These are phyloP conservation scores for Phyllosticta citrichinensis DNA, from an alignment of 2,329 filamentous ascomycete genomes.

Conservation along the genomic window DNA sequence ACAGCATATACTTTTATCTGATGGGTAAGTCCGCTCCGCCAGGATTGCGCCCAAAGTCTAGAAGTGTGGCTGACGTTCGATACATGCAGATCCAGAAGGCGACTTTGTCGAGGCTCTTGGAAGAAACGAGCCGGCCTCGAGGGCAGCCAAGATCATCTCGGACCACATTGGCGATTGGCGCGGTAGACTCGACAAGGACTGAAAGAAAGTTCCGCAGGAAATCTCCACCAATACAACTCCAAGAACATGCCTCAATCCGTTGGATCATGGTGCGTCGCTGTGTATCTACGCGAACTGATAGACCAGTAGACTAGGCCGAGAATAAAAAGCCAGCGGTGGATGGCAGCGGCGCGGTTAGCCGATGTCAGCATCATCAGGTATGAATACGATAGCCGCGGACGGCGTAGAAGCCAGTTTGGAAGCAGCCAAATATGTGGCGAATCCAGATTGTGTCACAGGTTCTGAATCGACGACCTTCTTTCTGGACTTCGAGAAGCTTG, in stretches of 20 bases:
- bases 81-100: slow-evolving; percentile 67
- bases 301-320: neutral
- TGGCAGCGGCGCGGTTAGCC: neutral
- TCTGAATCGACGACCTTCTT: neutral
- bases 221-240: neutral
- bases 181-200: slow-evolving; percentile 41
- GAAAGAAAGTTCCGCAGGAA: neutral
- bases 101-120: slow-evolving; percentile 97
- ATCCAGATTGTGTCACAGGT: neutral
- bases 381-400: neutral
- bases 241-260: neutral
- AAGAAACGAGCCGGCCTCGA: slow-evolving; percentile 81
- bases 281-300: neutral
- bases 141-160: slow-evolving; percentile 72
- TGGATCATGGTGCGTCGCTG: neutral
- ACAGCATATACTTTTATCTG: slow-evolving; percentile 98
- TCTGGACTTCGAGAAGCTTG: neutral
- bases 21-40: slow-evolving; percentile 56
- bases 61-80: slow-evolving; percentile 15
- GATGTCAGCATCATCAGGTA: neutral
- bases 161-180: slow-evolving; percentile 77
- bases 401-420: neutral
- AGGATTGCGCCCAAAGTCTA: neutral
- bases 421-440: neutral
- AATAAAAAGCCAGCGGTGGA: neutral